Conservation (phyloP, 352 stramenopile species). For the Phytopythium montanum region DNA sequence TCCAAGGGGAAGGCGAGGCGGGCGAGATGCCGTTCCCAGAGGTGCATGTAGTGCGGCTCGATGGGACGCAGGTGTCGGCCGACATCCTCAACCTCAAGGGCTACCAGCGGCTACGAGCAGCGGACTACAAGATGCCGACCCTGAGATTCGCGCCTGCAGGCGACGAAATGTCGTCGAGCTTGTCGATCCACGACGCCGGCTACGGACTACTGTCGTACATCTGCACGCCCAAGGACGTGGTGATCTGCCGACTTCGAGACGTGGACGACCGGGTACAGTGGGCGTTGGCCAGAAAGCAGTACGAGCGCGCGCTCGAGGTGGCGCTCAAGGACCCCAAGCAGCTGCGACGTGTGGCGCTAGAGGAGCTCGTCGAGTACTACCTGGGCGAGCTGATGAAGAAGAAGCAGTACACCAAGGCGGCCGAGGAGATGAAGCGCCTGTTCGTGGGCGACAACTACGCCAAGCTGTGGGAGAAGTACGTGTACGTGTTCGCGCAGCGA, state of each 20-base stretch:
- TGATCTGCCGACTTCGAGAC: conserved; percentile 78
- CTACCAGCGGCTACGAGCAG: conserved; percentile 68
- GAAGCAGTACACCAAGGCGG: conserved; percentile 67
- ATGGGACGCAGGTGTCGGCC: conserved; percentile 85
- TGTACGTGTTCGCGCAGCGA: conserved; percentile 82
- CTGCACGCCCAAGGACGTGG: conserved; percentile 81
- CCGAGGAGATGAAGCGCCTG: conserved; percentile 68
- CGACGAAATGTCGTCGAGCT: conserved; percentile 18
- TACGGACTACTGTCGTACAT: conserved; percentile 69
- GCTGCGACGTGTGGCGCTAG: conserved; percentile 47
- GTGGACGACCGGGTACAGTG: conserved; percentile 76
- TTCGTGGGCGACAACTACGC: conserved; percentile 69
- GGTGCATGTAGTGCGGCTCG: conserved; percentile 83
- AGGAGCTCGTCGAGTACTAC: conserved; percentile 74
- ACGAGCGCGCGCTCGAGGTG: conserved; percentile 52
- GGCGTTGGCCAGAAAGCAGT: conserved; percentile 61
- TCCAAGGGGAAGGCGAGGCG: conserved; percentile 69
- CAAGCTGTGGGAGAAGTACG: conserved; percentile 82
- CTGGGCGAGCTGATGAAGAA: conserved; percentile 67
- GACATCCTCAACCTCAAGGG: conserved; percentile 74
- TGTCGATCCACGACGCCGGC: conserved; percentile 67
- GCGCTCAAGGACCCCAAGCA: conserved; percentile 55
- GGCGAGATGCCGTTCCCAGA: conserved; percentile 78
- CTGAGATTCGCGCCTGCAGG: conserved; percentile 49
- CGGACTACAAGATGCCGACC: conserved; percentile 80